phyloP scores from a whole-genome alignment of 192 early-diverging fungal genomes.

The Entrophospora sp. region DNA sequence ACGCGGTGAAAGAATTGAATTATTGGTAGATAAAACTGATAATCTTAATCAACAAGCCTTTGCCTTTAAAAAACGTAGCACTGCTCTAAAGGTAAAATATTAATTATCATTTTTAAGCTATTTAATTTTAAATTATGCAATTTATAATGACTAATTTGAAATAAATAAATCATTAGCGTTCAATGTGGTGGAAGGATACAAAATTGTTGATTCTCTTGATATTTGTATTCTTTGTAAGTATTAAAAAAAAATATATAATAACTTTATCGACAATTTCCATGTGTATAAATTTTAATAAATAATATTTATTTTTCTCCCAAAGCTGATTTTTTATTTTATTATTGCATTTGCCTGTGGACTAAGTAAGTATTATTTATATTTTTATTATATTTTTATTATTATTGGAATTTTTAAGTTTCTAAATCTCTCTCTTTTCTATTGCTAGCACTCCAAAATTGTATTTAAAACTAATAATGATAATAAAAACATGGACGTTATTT shows the following conservation, averaged over 20 bases:
- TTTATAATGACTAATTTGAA: neutral
- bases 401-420: neutral
- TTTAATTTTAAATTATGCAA: neutral
- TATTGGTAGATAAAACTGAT: constrained; percentile 87
- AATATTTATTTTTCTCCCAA: constrained; percentile 2
- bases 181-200: constrained; percentile 95
- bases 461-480: too few relatives aligned
- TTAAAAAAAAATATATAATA: neutral
- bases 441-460: too few relatives aligned
- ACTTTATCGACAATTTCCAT: neutral
- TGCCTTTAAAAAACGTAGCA: constrained; percentile 84
- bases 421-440: too few relatives aligned
- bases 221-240: constrained; percentile 46
- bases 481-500: too few relatives aligned
- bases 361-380: constrained; percentile 22
- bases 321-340: constrained; percentile 71
- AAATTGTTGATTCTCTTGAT: constrained; percentile 67
- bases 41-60: constrained; percentile 79
- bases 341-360: constrained; percentile 71
- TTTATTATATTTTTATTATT: neutral
- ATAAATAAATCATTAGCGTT: constrained; percentile 33
- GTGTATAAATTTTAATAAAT: too few relatives aligned
- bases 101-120: neutral
- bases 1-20: constrained; percentile 79
- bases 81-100: constrained; percentile 53